Conservation (phyloP, 495 filamentous ascomycete species). For the Hypoxylon lienhwacheense region DNA sequence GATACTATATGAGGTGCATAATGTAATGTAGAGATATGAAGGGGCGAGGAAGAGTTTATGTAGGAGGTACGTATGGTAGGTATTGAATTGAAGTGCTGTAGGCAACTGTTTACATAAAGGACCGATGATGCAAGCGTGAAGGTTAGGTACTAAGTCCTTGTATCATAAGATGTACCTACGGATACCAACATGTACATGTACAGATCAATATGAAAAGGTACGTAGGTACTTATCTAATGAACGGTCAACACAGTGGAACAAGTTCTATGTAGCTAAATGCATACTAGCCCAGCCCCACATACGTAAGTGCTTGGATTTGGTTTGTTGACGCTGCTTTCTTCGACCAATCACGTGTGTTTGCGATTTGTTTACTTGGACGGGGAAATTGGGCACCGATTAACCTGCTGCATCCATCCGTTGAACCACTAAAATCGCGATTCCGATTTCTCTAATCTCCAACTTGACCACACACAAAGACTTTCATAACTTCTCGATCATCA, state of each 20-base stretch:
- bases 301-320: slow-evolving; percentile 3
- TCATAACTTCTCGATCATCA: slow-evolving; percentile 1
- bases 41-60: too few species aligned
- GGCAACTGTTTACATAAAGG: too few species aligned
- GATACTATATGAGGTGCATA: too few species aligned
- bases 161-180: too few species aligned
- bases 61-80: too few species aligned
- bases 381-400: slow-evolving; percentile 19
- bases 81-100: too few species aligned
- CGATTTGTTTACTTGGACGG: slow-evolving; percentile 33
- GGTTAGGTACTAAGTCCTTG: too few species aligned
- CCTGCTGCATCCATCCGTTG: slow-evolving; percentile 2
- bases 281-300: slow-evolving; percentile 1
- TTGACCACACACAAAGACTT: slow-evolving; percentile 8
- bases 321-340: slow-evolving; percentile 18
- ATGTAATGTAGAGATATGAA: too few species aligned
- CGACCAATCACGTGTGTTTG: slow-evolving; percentile 17
- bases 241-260: too few species aligned
- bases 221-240: background rate
- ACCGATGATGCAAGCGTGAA: too few species aligned
- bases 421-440: slow-evolving; percentile 10
- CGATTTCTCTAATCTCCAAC: slow-evolving; percentile 15
- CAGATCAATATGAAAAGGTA: background rate
- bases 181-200: too few species aligned
- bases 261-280: too few species aligned